Base-by-base conservation (phyloP, 306 rosid species). In the Elaeagnus macrophylla region DNA sequence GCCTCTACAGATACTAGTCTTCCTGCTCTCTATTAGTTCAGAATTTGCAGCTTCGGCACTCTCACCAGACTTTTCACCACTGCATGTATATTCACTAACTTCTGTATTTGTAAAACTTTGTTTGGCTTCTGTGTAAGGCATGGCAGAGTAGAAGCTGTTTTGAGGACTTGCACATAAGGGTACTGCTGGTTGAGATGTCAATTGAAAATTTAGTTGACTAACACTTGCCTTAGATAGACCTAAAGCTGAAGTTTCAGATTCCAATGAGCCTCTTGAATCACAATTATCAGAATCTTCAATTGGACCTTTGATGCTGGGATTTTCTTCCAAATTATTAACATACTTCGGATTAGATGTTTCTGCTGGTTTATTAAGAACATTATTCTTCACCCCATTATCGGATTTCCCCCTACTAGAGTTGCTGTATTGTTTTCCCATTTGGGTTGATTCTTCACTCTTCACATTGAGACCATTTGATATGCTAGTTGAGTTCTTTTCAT, bases 31-130 rank as follows among this genome's bases (percentile, higher is more conserved):
- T 7, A 57, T 83, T 19, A 81, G 67, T 55, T 81, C 88, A 32
- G 83, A 80, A 73, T 80, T 75, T 42, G 73, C 61, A 37, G 77
- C 78, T 53, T 86, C 94, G 1, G 71, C 64, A 19, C 83, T 79
- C 68, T 83, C 87, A 43, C 76, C 59, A 42, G 83, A 79, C 83
- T 83, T 85, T 62, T 85, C 82, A 49, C 76, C 68, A 66, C 94
- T 89, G 66, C 82, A 72, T 35, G 73, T 66, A 62, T 79, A 76
- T 76, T 83, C 97, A 61, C 89, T 82, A 60, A 67, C 71, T 69
- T 81, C 97, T 9, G 88, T 79, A 53, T 81, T 81, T 53, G 90
- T 65, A 59, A 79, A 90, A 64, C 97, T 90, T 62, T 86, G 84
- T 67, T 79, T 83, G 61, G 97, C 90, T 75, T 85, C 94, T 45